Percentiles rank a stretch among this genome's conserved stretches.
Evolutionary conservation across 2,329 filamentous ascomycete genomes (phyloP).

Genomic region (Hypoxylon sp.): DNA sequence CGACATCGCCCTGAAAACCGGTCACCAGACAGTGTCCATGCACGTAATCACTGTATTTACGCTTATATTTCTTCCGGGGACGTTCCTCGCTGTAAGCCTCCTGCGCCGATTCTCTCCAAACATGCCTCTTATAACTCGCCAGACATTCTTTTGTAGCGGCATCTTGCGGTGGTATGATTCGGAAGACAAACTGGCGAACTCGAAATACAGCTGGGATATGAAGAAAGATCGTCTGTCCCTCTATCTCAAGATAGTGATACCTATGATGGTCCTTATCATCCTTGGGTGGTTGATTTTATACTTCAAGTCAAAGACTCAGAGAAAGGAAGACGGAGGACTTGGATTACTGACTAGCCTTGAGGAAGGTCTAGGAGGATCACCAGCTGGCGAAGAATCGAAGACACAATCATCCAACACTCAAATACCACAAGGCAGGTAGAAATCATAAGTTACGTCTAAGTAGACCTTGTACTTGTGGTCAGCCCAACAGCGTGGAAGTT

Average conservation of each 20-base stretch:
- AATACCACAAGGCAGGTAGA: no score
- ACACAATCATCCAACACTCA: not conserved
- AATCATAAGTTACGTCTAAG: no score
- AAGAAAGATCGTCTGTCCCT: conserved; percentile 19
- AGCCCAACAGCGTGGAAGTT: no score
- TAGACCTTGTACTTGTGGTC: no score
- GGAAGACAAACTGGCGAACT: conserved; percentile 6
- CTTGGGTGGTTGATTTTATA: conserved; percentile 17
- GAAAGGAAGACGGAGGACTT: conserved; percentile 1
- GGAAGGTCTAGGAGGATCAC: conserved; percentile 4
- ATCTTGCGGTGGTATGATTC: conserved; percentile 20
- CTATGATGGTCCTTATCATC: conserved; percentile 24
- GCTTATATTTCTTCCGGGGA: conserved; percentile 21
- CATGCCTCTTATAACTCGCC: conserved; percentile 12
- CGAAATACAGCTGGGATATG: conserved; percentile 15
- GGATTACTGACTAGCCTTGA: not conserved
- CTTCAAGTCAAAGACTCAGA: conserved; percentile 2
- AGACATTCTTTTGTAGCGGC: conserved; percentile 27
- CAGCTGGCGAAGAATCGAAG: not conserved
- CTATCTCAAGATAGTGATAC: conserved; percentile 20
- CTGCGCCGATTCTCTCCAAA: conserved; percentile 2
- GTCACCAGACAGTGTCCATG: conserved; percentile 22
- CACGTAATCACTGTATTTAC: conserved; percentile 24
- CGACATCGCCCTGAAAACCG: conserved; percentile 16
- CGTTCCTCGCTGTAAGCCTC: conserved; percentile 28